These are phyloP conservation scores for Lepidium aucheri DNA, from an alignment of 345 rosid genomes.

Conservation along the genomic window DNA sequence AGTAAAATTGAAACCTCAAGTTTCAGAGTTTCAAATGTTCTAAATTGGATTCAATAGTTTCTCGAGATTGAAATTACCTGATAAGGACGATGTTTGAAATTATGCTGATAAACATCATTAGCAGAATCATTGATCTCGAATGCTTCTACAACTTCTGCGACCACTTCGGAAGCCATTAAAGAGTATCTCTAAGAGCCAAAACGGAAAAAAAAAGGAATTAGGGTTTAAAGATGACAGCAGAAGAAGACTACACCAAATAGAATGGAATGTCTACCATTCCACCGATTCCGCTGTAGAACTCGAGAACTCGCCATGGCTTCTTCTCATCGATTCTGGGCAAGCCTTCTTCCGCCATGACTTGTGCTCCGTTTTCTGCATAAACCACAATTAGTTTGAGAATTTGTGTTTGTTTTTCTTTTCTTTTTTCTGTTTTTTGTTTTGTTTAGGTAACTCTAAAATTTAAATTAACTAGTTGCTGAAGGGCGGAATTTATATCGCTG, in stretches of 20 bases:
- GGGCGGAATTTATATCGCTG: too few species aligned
- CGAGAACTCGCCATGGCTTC: conserved; percentile 74
- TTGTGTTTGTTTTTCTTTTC: not conserved
- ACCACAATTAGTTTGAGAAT: not conserved
- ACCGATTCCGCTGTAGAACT: conserved; percentile 89
- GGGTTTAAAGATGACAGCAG: not conserved
- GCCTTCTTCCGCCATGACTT: conserved; percentile 31
- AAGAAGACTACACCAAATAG: not conserved
- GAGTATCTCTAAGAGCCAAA: conserved; percentile 59
- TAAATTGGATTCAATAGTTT: not conserved
- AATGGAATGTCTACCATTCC: conserved; percentile 57
- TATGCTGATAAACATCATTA: conserved; percentile 82
- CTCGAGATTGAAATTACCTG: conserved; percentile 43
- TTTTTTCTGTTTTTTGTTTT: too few species aligned
- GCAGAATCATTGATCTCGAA: conserved; percentile 87
- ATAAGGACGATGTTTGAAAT: conserved; percentile 79
- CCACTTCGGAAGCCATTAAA: conserved; percentile 46
- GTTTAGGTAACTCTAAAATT: not conserved
- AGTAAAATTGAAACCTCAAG: not conserved
- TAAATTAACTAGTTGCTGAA: too few species aligned
- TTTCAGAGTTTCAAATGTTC: not conserved
- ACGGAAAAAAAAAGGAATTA: not conserved
- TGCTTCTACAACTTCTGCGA: conserved; percentile 59
- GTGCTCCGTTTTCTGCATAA: not conserved
- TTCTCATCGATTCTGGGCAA: conserved; percentile 23